Percentiles rank a stretch among this genome's conserved stretches.
phyloP scores from a whole-genome alignment of 2,329 filamentous ascomycete species.

The Ceratocystis ficicola region DNA sequence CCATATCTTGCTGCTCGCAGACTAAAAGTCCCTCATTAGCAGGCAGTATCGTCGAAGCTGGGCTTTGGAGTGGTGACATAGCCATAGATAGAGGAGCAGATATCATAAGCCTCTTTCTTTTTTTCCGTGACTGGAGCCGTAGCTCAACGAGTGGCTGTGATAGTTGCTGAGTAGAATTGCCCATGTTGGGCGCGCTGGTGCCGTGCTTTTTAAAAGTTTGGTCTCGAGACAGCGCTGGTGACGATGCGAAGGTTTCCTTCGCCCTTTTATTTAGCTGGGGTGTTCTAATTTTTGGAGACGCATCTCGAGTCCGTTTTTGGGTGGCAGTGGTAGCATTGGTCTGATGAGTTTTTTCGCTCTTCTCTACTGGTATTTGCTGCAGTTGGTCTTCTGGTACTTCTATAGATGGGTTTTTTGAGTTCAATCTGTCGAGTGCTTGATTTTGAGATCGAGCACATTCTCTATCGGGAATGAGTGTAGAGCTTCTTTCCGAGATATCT shows the following conservation, averaged over 20 bases:
- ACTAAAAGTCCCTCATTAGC: not conserved
- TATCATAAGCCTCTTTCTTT: slow-evolving; percentile 16
- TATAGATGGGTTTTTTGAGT: not conserved
- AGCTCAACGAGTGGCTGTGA: slow-evolving; percentile 16
- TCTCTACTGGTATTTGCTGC: not conserved
- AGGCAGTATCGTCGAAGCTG: not conserved
- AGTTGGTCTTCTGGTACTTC: not conserved
- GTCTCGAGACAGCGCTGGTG: not conserved
- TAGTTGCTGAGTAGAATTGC: not conserved
- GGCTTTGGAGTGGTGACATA: not conserved
- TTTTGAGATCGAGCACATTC: too few relatives aligned
- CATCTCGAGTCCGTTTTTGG: not conserved
- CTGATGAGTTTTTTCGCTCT: not conserved
- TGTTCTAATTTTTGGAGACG: not conserved
- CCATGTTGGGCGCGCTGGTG: not conserved
- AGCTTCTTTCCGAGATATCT: too few relatives aligned
- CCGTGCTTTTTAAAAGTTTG: not conserved
- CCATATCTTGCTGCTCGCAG: not conserved
- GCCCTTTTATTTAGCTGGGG: not conserved
- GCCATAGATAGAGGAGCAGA: slow-evolving; percentile 6
- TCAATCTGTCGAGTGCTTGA: not conserved
- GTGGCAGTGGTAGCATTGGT: not conserved
- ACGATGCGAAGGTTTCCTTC: not conserved
- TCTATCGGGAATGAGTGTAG: too few relatives aligned
- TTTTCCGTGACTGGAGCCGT: slow-evolving; percentile 3